Conservation (phyloP, 139 green algal genomes). For the Chlorella sp. region DNA sequence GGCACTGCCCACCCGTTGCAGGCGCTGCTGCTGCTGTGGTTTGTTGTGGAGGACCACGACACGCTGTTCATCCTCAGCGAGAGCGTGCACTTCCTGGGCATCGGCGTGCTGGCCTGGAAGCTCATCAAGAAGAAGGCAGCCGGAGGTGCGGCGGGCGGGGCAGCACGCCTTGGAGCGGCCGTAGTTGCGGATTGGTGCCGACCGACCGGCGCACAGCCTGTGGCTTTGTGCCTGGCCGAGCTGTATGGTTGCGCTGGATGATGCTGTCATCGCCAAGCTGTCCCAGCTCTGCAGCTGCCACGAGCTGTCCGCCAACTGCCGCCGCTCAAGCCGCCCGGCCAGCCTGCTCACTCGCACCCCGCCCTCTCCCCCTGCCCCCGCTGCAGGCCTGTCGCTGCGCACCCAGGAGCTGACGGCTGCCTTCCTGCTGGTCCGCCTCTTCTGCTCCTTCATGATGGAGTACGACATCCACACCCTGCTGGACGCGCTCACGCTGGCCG, state of each 20-base stretch:
- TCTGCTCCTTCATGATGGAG: slow-evolving; percentile 99
- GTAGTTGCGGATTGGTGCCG: no score
- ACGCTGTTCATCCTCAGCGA: slow-evolving; percentile 97
- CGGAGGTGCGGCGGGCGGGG: slow-evolving; percentile 67
- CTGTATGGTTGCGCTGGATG: no score
- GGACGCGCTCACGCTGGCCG: slow-evolving; percentile 88
- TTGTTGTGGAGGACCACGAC: slow-evolving; percentile 97
- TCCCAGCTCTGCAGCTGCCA: no score
- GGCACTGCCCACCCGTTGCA: neutral
- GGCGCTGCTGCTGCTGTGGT: slow-evolving; percentile 67
- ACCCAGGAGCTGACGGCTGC: slow-evolving; percentile 93
- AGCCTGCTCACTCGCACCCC: no score
- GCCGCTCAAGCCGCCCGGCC: no score
- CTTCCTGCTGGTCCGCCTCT: slow-evolving; percentile 92
- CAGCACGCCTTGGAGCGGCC: neutral
- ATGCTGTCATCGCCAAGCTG: no score
- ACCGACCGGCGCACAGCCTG: no score
- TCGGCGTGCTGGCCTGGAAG: slow-evolving; percentile 95
- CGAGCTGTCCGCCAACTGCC: no score
- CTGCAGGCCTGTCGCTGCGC: slow-evolving; percentile 89
- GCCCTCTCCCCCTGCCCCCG: neutral
- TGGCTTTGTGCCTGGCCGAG: no score
- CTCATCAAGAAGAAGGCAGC: slow-evolving; percentile 88
- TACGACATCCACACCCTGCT: slow-evolving; percentile 99
- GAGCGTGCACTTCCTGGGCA: slow-evolving; percentile 93